These are phyloP conservation scores for Trichoderma erinaceum DNA, from an alignment of 495 filamentous ascomycete genomes.

Conservation along the genomic window DNA sequence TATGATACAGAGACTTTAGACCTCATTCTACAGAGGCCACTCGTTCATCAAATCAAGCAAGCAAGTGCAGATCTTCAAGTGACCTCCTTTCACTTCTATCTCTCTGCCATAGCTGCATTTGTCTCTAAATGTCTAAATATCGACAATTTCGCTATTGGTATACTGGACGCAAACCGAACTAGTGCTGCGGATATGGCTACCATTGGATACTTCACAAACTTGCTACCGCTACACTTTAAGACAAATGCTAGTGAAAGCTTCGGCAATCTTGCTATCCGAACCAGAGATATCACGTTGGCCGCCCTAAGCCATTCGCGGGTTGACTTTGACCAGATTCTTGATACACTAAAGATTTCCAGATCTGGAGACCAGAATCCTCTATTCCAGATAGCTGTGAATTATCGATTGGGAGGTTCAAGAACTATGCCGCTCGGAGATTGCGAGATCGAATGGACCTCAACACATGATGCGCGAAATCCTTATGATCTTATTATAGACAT, in stretches of 20 bases:
- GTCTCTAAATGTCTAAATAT: slow-evolving; percentile 26
- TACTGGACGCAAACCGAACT: slow-evolving; percentile 37
- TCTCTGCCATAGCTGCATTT: slow-evolving; percentile 31
- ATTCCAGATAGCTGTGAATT: slow-evolving; percentile 37
- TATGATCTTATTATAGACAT: background rate
- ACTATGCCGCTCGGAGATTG: background rate
- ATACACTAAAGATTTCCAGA: slow-evolving; percentile 25
- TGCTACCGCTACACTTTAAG: slow-evolving; percentile 40
- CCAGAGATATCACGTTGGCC: slow-evolving; percentile 16
- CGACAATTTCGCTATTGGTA: slow-evolving; percentile 29
- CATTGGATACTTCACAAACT: slow-evolving; percentile 43
- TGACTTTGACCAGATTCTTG: slow-evolving; percentile 31
- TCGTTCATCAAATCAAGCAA: slow-evolving; percentile 8
- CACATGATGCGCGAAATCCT: background rate
- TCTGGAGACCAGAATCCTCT: slow-evolving; percentile 25
- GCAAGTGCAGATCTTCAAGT: slow-evolving; percentile 17
- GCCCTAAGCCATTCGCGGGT: slow-evolving; percentile 26
- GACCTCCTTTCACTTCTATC: slow-evolving; percentile 36
- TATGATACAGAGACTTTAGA: background rate
- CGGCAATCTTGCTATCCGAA: slow-evolving; percentile 13
- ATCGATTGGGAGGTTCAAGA: slow-evolving; percentile 16
- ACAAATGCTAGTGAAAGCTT: slow-evolving; percentile 15
- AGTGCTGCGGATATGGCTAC: slow-evolving; percentile 23
- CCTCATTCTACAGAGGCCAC: background rate
- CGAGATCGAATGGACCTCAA: background rate